A percentile compares a stretch with the other conserved stretches of the same genome.
phyloP scores from a whole-genome alignment of 305 asterid genomes.

The Plantago lanceolata region DNA sequence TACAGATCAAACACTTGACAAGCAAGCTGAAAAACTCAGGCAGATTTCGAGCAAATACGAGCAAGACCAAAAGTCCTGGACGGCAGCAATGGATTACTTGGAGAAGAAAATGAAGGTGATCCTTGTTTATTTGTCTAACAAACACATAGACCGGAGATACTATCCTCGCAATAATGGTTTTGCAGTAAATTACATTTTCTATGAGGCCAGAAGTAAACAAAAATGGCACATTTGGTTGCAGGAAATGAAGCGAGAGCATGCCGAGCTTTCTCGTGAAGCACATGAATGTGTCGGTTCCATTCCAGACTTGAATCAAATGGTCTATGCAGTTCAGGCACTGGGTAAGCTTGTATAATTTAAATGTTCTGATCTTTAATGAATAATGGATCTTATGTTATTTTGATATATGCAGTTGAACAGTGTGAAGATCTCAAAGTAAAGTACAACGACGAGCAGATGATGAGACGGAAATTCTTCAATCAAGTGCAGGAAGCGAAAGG shows the following conservation, averaged over 20 bases:
- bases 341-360: conserved; percentile 45
- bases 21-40: conserved; percentile 54
- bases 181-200: conserved; percentile 4
- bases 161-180: too few relatives aligned
- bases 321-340: conserved; percentile 80
- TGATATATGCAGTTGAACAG: conserved; percentile 59
- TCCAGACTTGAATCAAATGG: conserved; percentile 87
- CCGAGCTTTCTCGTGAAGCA: conserved; percentile 77
- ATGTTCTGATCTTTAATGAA: conserved; percentile 2
- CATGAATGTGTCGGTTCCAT: conserved; percentile 79
- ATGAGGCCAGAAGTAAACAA: conserved; percentile 17
- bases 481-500: conserved; percentile 97
- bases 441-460: conserved; percentile 84
- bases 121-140: conserved; percentile 3
- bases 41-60: conserved; percentile 64
- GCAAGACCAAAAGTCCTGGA: conserved; percentile 60
- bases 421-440: conserved; percentile 90
- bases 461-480: conserved; percentile 81
- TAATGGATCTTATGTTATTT: conserved; percentile 4
- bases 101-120: conserved; percentile 70
- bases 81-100: conserved; percentile 45
- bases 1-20: conserved; percentile 64
- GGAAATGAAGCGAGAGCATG: conserved; percentile 80
- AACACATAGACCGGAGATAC: conserved; percentile 1
- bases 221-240: conserved; percentile 26